Percentiles rank a stretch among this genome's conserved stretches.
These are phyloP conservation scores for Orbilia brochopaga DNA, from an alignment of 2,329 filamentous ascomycete genomes.

Conservation along the genomic window DNA sequence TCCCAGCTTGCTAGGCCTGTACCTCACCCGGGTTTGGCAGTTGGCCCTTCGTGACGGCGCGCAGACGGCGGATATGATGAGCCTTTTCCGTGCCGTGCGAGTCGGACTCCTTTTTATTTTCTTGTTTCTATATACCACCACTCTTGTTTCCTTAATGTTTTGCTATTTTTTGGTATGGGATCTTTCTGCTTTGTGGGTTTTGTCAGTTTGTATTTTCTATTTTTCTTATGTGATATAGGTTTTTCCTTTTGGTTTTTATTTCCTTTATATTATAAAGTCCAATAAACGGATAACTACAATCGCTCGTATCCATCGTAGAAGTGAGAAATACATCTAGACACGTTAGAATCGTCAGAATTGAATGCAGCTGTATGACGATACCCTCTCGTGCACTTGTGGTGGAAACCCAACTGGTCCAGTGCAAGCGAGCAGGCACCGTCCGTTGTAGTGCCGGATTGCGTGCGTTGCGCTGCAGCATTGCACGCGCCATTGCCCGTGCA, in stretches of 20 bases:
- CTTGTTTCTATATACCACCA: conserved; percentile 23
- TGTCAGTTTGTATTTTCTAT: conserved; percentile 12
- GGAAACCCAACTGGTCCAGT: too few species aligned
- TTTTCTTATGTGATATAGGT: conserved; percentile 50
- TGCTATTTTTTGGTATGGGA: conserved; percentile 25
- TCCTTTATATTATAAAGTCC: conserved; percentile 16
- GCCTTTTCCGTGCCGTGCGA: conserved; percentile 18
- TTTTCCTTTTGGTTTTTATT: conserved; percentile 23
- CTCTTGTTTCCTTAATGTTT: conserved; percentile 14
- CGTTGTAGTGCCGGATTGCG: too few species aligned
- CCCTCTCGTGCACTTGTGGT: too few species aligned
- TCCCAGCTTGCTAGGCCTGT: conserved; percentile 10
- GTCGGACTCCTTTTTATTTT: conserved; percentile 23
- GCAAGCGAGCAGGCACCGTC: too few species aligned
- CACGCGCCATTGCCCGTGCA: too few species aligned
- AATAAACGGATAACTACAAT: conserved; percentile 36
- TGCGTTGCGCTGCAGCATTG: too few species aligned
- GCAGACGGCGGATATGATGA: conserved; percentile 31
- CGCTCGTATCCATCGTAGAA: neutral
- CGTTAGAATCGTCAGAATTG: too few species aligned
- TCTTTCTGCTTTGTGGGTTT: conserved; percentile 14
- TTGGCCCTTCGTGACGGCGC: conserved; percentile 6
- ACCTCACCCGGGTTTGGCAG: conserved; percentile 5
- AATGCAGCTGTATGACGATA: too few species aligned
- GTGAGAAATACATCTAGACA: neutral